Evolutionary conservation across 2,329 filamentous ascomycete species (phyloP).

Genomic region (Pyrenochaeta sp.): DNA sequence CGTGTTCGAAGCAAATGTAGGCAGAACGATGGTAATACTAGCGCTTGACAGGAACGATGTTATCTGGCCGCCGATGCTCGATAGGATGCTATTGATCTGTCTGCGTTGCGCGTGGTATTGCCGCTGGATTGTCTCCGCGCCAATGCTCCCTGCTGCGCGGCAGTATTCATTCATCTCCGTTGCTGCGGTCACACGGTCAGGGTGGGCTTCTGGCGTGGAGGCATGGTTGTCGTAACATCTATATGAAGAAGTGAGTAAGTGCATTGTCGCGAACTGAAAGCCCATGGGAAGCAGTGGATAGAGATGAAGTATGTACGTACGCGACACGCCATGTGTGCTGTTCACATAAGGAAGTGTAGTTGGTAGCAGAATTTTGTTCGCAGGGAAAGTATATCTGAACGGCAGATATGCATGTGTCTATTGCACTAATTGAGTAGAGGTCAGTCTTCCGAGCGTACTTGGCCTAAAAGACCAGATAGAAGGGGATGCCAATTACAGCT

Average conservation of each 20-base stretch:
- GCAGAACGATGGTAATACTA: background rate
- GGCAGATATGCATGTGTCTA: constrained; percentile 10
- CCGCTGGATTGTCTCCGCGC: constrained; percentile 3
- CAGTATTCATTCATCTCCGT: constrained; percentile 3
- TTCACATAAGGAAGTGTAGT: constrained; percentile 19
- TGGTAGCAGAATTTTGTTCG: background rate
- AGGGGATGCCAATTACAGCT: constrained; percentile 5
- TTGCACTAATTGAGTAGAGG: constrained; percentile 1
- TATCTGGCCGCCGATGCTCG: constrained; percentile 18
- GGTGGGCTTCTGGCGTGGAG: constrained; percentile 3
- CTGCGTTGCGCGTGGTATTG: constrained; percentile 11
- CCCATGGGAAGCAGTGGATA: background rate
- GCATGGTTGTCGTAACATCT: constrained; percentile 23
- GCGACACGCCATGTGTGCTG: constrained; percentile 22
- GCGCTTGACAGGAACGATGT: constrained; percentile 15
- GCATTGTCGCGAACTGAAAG: background rate
- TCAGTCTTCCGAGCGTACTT: background rate
- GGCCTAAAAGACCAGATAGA: background rate
- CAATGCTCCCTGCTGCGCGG: constrained; percentile 15
- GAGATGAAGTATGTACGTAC: constrained; percentile 1
- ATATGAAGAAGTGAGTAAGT: background rate
- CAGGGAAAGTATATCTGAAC: constrained; percentile 16
- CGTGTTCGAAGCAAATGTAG: background rate
- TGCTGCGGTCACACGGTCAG: constrained; percentile 2
- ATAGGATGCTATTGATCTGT: constrained; percentile 16